Evolutionary conservation across 495 filamentous ascomycete species (phyloP).

Genomic region (Copromyces sp.): DNA sequence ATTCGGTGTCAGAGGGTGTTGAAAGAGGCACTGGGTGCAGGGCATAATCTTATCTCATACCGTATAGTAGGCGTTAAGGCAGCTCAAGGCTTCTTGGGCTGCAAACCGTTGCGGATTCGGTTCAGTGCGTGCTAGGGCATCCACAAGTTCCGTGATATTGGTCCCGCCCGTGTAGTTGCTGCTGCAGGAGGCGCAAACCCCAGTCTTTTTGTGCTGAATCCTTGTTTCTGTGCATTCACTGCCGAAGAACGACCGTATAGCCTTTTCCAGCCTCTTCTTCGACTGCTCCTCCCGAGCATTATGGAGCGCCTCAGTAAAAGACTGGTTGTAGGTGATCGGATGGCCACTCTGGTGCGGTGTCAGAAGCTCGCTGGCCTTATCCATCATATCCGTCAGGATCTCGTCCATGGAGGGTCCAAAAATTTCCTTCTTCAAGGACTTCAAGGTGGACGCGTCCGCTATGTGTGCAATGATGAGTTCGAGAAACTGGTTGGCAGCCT

Average conservation of each 20-base stretch:
- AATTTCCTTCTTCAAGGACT: constrained; percentile 18
- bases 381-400: constrained; percentile 10
- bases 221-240: not conserved
- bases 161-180: too few relatives aligned
- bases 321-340: constrained; percentile 50
- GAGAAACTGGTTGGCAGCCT: constrained; percentile 17
- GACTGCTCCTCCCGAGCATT: constrained; percentile 23
- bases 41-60: constrained; percentile 12
- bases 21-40: not conserved
- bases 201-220: not conserved
- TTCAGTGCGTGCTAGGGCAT: constrained; percentile 17
- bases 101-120: constrained; percentile 31
- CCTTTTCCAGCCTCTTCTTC: constrained; percentile 5
- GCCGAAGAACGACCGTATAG: constrained; percentile 13
- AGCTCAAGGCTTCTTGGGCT: constrained; percentile 37
- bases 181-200: too few relatives aligned
- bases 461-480: constrained; percentile 16
- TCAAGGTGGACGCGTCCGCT: constrained; percentile 22
- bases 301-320: constrained; percentile 40
- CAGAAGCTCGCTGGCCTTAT: constrained; percentile 27
- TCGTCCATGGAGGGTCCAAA: constrained; percentile 21
- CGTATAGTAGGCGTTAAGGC: constrained; percentile 43
- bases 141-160: constrained; percentile 19
- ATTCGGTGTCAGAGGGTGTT: constrained; percentile 7
- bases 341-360: constrained; percentile 25